Conservation (phyloP, 257 asterid species). For the Ehretia macrophylla region DNA sequence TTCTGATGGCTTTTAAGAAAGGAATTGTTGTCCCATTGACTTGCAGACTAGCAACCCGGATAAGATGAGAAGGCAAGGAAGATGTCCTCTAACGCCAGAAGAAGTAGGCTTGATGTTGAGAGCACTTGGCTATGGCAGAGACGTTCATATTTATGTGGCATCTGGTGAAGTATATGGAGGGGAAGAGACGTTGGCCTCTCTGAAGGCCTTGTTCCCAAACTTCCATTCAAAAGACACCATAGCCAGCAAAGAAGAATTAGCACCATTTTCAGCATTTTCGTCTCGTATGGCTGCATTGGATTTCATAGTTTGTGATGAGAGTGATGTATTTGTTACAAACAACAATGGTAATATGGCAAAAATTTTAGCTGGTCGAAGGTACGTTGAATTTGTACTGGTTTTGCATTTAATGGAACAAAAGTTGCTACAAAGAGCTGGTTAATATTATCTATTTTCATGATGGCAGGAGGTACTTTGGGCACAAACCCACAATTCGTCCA, state of each 20-base stretch:
- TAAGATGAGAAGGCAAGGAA: slow-evolving; percentile 88
- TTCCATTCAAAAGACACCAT: slow-evolving; percentile 82
- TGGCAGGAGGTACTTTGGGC: slow-evolving; percentile 95
- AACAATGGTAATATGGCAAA: slow-evolving; percentile 99
- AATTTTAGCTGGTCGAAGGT: slow-evolving; percentile 96
- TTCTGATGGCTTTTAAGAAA: background rate
- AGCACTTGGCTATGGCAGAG: slow-evolving; percentile 84
- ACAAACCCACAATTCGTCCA: slow-evolving; percentile 95
- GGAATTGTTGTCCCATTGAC: slow-evolving; percentile 18
- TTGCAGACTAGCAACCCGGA: slow-evolving; percentile 85
- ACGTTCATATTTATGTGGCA: slow-evolving; percentile 87
- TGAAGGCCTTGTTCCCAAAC: slow-evolving; percentile 90
- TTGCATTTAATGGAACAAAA: background rate
- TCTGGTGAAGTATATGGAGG: slow-evolving; percentile 99
- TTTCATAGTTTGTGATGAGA: slow-evolving; percentile 88
- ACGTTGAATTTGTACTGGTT: background rate
- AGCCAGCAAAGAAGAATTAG: slow-evolving; percentile 63
- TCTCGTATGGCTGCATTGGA: slow-evolving; percentile 97
- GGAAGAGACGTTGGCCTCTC: slow-evolving; percentile 81
- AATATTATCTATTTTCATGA: slow-evolving; percentile 12
- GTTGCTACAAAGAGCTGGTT: background rate
- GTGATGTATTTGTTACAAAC: slow-evolving; percentile 92
- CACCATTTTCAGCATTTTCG: slow-evolving; percentile 72
- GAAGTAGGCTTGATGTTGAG: slow-evolving; percentile 93
- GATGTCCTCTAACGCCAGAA: slow-evolving; percentile 95